Conservation (phyloP, 2,329 filamentous ascomycete species). For the Elsinoe perseae region DNA sequence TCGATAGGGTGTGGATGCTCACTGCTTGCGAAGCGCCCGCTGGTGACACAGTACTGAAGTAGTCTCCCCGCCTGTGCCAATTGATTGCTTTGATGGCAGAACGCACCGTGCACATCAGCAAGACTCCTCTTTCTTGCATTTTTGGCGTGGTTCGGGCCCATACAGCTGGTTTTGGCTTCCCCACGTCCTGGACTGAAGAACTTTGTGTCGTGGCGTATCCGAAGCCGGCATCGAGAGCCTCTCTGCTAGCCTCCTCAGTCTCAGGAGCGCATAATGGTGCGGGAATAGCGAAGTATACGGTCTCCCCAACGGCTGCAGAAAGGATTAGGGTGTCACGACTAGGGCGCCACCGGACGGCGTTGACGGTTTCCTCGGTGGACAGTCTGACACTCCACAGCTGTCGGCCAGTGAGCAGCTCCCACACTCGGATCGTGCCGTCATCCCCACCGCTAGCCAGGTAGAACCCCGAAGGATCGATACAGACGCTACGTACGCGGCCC, state of each 20-base stretch:
- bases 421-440: conserved; percentile 84
- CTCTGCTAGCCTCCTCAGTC: conserved; percentile 64
- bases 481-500: conserved; percentile 74
- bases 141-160: conserved; percentile 73
- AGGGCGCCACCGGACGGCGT: conserved; percentile 84
- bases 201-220: conserved; percentile 69
- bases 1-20: conserved; percentile 88
- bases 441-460: conserved; percentile 90
- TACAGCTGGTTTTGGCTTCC: conserved; percentile 68
- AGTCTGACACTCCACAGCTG: conserved; percentile 80
- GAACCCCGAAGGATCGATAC: conserved; percentile 75
- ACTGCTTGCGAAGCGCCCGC: conserved; percentile 66
- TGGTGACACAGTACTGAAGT: conserved; percentile 86
- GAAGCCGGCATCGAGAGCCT: conserved; percentile 79
- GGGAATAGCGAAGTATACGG: conserved; percentile 74
- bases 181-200: conserved; percentile 44
- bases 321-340: conserved; percentile 72
- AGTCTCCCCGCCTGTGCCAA: conserved; percentile 92
- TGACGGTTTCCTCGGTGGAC: conserved; percentile 68
- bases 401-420: conserved; percentile 78
- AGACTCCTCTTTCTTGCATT: conserved; percentile 69
- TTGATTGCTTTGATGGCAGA: conserved; percentile 68
- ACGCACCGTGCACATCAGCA: conserved; percentile 69
- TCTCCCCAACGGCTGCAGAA: conserved; percentile 75
- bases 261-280: conserved; percentile 34